phyloP scores from a whole-genome alignment of 345 rosid genomes.

The Rhodamnia argentea region DNA sequence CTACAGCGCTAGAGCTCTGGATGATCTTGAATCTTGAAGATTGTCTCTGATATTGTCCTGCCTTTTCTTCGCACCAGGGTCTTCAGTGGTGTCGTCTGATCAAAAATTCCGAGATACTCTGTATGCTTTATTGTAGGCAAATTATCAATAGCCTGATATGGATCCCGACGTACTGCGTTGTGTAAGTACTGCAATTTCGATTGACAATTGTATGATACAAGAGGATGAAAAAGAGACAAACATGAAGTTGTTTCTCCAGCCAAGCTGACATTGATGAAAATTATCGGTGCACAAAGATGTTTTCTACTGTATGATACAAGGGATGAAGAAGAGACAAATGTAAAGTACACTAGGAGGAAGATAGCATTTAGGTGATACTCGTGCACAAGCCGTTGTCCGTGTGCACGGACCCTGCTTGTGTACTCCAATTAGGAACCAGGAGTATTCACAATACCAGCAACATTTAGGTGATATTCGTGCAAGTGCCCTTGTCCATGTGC shows the following conservation, averaged over 20 bases:
- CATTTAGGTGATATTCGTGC: background rate
- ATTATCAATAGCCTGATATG: background rate
- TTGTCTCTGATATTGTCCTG: background rate
- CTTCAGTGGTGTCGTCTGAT: background rate
- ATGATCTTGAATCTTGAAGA: background rate
- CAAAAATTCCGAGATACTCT: background rate
- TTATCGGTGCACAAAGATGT: background rate
- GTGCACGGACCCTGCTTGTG: background rate
- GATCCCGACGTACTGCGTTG: background rate
- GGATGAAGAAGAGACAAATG: background rate
- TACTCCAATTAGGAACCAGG: background rate
- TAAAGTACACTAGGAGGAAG: background rate
- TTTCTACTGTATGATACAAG: background rate
- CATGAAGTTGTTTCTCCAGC: too few relatives aligned
- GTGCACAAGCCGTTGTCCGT: background rate
- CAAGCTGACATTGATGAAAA: background rate
- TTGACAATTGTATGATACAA: too few relatives aligned
- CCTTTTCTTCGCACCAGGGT: background rate
- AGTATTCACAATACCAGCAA: background rate
- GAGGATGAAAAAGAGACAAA: too few relatives aligned
- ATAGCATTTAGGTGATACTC: background rate
- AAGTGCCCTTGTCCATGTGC: rapidly evolving
- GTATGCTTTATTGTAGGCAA: too few relatives aligned
- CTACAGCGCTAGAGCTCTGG: background rate
- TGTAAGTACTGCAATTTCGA: too few relatives aligned